A percentile compares a stretch with the other conserved stretches of the same genome.
phyloP scores from a whole-genome alignment of 139 green algal genomes.

The Nannochloris sp. region DNA sequence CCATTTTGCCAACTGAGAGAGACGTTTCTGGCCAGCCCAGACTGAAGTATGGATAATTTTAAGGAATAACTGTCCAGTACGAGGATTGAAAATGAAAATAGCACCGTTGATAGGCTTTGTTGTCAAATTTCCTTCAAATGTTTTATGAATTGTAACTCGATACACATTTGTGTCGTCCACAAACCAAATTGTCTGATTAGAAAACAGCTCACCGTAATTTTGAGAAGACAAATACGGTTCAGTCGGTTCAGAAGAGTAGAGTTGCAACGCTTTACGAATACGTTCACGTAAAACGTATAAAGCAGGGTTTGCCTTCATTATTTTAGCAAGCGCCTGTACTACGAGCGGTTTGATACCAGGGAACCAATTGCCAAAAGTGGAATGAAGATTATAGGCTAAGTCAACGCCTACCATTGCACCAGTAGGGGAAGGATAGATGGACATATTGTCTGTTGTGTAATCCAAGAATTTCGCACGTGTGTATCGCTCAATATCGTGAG shows the following conservation, averaged over 20 bases:
- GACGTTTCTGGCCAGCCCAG: constrained; percentile 98
- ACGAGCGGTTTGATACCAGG: constrained; percentile 93
- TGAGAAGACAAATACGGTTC: constrained; percentile 97
- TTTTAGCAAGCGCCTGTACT: constrained; percentile 89
- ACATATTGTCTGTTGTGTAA: constrained; percentile 99
- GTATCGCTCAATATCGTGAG: constrained; percentile 98
- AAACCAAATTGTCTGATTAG: constrained; percentile 99
- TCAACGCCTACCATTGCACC: constrained; percentile 97
- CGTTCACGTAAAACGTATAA: constrained; percentile 98
- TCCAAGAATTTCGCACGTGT: constrained; percentile 98
- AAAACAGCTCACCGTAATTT: constrained; percentile 99
- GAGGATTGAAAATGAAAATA: constrained; percentile 99
- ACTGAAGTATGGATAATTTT: constrained; percentile 99
- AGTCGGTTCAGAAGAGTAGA: constrained; percentile 97
- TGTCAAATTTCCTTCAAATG: constrained; percentile 92
- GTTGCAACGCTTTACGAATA: constrained; percentile 96
- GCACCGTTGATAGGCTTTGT: constrained; percentile 64
- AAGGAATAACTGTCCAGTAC: constrained; percentile 95
- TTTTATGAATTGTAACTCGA: constrained; percentile 99
- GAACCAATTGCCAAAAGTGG: constrained; percentile 98
- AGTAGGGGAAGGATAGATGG: constrained; percentile 94
- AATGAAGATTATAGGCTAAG: constrained; percentile 98
- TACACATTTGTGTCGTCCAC: constrained; percentile 99
- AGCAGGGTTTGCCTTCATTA: constrained; percentile 99
- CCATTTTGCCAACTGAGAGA: constrained; percentile 98